Conservation (phyloP, 2,329 filamentous ascomycete genomes). For the Ophiocordyceps sinensis region DNA sequence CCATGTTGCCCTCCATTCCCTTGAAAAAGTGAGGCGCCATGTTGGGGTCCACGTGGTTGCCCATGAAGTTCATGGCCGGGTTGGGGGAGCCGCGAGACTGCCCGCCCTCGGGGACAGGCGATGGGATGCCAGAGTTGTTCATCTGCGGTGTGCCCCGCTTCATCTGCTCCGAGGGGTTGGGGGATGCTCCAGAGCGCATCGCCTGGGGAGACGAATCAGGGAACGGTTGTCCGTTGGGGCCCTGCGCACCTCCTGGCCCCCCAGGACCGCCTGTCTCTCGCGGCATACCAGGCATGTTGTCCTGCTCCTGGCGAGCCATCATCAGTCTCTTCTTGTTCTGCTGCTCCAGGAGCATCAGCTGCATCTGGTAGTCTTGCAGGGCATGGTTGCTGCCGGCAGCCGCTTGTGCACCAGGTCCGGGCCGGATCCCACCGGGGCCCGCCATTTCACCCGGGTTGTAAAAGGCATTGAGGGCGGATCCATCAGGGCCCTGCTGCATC, state of each 20-base stretch:
- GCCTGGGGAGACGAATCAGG: slow-evolving; percentile 57
- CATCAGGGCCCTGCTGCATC: slow-evolving; percentile 60
- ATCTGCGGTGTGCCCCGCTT: slow-evolving; percentile 66
- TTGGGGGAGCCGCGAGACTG: slow-evolving; percentile 54
- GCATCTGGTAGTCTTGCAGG: slow-evolving; percentile 79
- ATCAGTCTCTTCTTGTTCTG: slow-evolving; percentile 77
- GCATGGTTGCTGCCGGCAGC: slow-evolving; percentile 56
- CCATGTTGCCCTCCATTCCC: slow-evolving; percentile 40
- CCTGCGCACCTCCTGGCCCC: slow-evolving; percentile 36
- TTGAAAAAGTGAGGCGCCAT: slow-evolving; percentile 48
- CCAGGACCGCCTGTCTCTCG: slow-evolving; percentile 36
- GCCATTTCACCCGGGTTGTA: slow-evolving; percentile 52
- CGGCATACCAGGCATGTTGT: slow-evolving; percentile 36
- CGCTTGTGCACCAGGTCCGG: slow-evolving; percentile 30
- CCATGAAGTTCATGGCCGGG: slow-evolving; percentile 47
- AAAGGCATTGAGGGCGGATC: slow-evolving; percentile 37
- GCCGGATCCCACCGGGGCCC: slow-evolving; percentile 43
- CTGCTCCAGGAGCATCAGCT: slow-evolving; percentile 73
- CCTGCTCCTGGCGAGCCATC: slow-evolving; percentile 72
- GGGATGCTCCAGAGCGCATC: slow-evolving; percentile 55
- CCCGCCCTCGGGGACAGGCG: slow-evolving; percentile 53
- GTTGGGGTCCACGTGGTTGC: slow-evolving; percentile 45
- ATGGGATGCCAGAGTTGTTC: slow-evolving; percentile 53
- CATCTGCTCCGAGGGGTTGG: slow-evolving; percentile 66
- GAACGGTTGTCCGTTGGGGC: slow-evolving; percentile 48